Evolutionary conservation across 805 yeast species (phyloP).

Genomic region (Wickerhamiella galacta): DNA sequence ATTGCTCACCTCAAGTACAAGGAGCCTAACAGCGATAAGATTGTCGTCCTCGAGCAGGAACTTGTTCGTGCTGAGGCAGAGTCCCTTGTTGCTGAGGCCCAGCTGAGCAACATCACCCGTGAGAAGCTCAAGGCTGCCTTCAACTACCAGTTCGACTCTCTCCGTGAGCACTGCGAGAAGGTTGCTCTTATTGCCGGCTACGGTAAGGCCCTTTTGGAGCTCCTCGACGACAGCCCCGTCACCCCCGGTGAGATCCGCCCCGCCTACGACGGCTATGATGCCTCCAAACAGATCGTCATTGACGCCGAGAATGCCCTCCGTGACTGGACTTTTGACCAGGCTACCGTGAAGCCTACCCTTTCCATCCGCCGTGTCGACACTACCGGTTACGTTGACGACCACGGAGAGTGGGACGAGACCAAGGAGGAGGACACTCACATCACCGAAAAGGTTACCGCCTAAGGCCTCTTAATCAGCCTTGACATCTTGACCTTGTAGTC

Average conservation of each 20-base stretch:
- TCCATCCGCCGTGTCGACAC: conserved; percentile 58
- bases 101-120: conserved; percentile 92
- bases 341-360: conserved; percentile 85
- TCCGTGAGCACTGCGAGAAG: conserved; percentile 90
- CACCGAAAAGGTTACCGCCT: conserved; percentile 11
- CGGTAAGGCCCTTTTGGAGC: conserved; percentile 92
- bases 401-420: conserved; percentile 24
- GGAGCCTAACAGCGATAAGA: conserved; percentile 95
- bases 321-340: conserved; percentile 91
- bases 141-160: conserved; percentile 90
- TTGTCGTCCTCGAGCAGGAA: conserved; percentile 91
- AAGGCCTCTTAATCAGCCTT: too few relatives aligned
- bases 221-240: conserved; percentile 90
- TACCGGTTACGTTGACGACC: conserved; percentile 21
- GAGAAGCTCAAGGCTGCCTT: conserved; percentile 95
- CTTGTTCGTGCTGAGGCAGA: conserved; percentile 98
- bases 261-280: conserved; percentile 95
- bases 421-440: conserved; percentile 22
- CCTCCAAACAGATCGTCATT: conserved; percentile 91
- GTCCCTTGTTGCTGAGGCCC: conserved; percentile 97
- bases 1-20: conserved; percentile 95
- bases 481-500: too few relatives aligned
- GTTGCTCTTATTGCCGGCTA: conserved; percentile 94
- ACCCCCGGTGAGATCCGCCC: conserved; percentile 99
- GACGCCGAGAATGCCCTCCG: conserved; percentile 94